Base-by-base conservation (phyloP, 2,329 filamentous ascomycete genomes). In the Bisporella sp. region DNA sequence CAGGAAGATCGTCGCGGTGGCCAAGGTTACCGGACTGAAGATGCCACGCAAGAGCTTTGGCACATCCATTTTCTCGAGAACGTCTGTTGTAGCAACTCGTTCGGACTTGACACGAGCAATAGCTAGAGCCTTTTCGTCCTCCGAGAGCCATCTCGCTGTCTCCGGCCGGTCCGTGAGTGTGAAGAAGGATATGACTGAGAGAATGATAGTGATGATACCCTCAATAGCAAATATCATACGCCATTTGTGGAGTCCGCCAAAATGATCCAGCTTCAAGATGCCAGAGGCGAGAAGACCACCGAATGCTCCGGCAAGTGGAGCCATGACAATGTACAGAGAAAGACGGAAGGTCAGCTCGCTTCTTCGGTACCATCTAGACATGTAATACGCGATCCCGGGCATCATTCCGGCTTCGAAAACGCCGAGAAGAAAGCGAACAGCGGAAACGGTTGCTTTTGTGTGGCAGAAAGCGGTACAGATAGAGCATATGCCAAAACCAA, bases 161-260 rank as follows among this genome's bases (percentile, higher is more conserved):
- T 77, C 82, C 0, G 85, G 85, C 0, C 83, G 74, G 62, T 89
- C 85, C 0, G 84, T 87, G 13, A 88, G 68, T 1, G 79, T 83
- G 58, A 82, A 56, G 62, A 86, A 85, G 1, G 77, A 67, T 35
- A 87, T 69, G 1, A 87, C n/a, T 0, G 76, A 73, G 0, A 87
- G 64, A 0, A 73, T 71, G 53, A 54, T 55, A 69, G 79, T 82
- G 56, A 85, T 77, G 58, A 86, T 79, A 21, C 84, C 84, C 62
- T 87, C 84, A n/a, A 87, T 79, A 4, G 74, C 76, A 49, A 87
- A 87, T 47, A 87, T 85, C 82, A 86, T 85, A 6, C 82, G 71
- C 84, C 84, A 88, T 5, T 66, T 68, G 29, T 68, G 69, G 0
- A 86, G 66, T 4, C 69, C 63, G 5, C 80, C 82, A 29, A 61